Evolutionary conservation across 768 basidiomycete genomes (phyloP).

Genomic region (Lentinus tigrinus): DNA sequence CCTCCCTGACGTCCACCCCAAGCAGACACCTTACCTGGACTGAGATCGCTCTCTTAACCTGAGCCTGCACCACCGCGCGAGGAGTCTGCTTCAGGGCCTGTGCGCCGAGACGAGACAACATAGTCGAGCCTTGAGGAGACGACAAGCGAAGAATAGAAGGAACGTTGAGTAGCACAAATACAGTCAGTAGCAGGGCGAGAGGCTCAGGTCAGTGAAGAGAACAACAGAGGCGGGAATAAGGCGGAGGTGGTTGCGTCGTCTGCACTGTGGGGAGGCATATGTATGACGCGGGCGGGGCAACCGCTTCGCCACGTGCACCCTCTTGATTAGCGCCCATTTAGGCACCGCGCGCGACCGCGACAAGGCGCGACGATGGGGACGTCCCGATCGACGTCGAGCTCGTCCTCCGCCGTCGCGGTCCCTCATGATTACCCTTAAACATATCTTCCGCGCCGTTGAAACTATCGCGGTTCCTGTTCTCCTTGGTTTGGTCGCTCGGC

Average conservation of each 20-base stretch:
- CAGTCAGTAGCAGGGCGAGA: background rate
- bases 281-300: constrained; percentile 21
- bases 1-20: constrained; percentile 21
- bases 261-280: constrained; percentile 9
- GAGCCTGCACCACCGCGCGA: constrained; percentile 9
- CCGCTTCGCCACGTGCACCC: constrained; percentile 7
- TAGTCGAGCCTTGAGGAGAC: constrained; percentile 6
- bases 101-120: constrained; percentile 25
- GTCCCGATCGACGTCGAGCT: background rate
- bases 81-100: constrained; percentile 18
- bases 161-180: background rate
- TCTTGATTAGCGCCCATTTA: background rate
- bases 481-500: constrained; percentile 5
- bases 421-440: constrained; percentile 12
- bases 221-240: background rate
- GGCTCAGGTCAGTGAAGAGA: constrained; percentile 1
- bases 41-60: constrained; percentile 27
- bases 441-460: constrained; percentile 7
- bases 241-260: background rate
- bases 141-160: constrained; percentile 5
- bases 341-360: background rate
- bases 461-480: constrained; percentile 20
- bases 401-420: too few relatives aligned
- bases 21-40: constrained; percentile 30
- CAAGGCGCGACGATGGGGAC: background rate